Conservation (phyloP, 192 early-diverging fungal genomes). For the Entomortierella chlamydospora region DNA sequence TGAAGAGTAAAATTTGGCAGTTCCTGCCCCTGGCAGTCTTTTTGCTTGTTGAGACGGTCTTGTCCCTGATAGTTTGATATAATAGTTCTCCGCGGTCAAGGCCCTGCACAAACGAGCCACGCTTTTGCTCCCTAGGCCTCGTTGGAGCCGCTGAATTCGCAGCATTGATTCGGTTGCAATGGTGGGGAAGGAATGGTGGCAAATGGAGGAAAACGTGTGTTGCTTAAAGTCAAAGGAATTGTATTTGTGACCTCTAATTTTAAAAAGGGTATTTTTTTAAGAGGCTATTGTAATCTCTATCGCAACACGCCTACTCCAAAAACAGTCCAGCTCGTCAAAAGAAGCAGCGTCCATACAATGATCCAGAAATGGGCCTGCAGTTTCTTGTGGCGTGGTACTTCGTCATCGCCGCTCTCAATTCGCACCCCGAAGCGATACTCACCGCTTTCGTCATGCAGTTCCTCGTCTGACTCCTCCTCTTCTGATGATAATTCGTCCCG, state of each 20-base stretch:
- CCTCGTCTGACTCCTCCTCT: conserved; percentile 4
- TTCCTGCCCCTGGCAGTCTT: neutral
- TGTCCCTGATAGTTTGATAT: neutral
- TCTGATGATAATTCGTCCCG: neutral
- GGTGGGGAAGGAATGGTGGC: neutral
- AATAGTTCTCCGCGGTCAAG: neutral
- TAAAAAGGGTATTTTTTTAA: conserved; percentile 7
- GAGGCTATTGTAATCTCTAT: neutral
- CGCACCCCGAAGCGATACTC: conserved; percentile 47
- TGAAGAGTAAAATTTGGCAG: conserved; percentile 2
- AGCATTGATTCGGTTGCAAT: neutral
- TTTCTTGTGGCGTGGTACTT: conserved; percentile 37
- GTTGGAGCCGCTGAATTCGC: conserved; percentile 11
- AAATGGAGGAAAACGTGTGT: neutral
- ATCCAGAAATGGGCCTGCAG: conserved; percentile 48
- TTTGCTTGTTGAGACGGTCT: neutral
- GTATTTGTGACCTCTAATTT: neutral
- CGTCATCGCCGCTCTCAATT: conserved; percentile 50
- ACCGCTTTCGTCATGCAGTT: conserved; percentile 28
- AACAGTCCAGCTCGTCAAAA: conserved; percentile 36
- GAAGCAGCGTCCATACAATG: conserved; percentile 33
- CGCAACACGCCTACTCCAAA: conserved; percentile 36
- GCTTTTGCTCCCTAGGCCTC: neutral
- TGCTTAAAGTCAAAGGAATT: too few relatives aligned
- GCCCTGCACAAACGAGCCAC: neutral